Evolutionary conservation across 129 eudicot species (phyloP).

Genomic region (Tagetes erecta): DNA sequence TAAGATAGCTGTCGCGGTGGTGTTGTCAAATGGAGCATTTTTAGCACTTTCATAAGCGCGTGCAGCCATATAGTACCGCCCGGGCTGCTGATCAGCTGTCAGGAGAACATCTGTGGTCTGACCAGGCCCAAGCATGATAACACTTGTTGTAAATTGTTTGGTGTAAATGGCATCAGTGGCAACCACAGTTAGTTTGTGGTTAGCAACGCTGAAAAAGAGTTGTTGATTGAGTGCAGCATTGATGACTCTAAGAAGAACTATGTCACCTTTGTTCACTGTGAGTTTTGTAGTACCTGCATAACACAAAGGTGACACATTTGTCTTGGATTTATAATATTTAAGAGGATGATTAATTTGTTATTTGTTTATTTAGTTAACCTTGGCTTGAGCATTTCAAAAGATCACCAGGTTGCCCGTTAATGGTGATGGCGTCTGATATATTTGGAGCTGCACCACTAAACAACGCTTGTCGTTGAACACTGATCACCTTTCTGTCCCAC

Average conservation of each 20-base stretch:
- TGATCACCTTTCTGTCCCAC: conserved; percentile 64
- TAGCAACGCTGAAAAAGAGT: conserved; percentile 59
- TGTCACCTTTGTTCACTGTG: conserved; percentile 47
- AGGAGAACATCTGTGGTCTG: conserved; percentile 61
- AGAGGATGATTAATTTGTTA: too few relatives aligned
- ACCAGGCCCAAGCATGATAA: conserved; percentile 66
- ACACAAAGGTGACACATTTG: too few relatives aligned
- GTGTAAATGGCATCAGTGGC: conserved; percentile 53
- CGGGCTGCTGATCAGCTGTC: conserved; percentile 49
- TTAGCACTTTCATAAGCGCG: conserved; percentile 48
- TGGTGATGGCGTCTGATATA: conserved; percentile 71
- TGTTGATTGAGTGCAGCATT: conserved; percentile 67
- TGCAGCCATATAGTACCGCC: conserved; percentile 60
- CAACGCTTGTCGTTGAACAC: conserved; percentile 45
- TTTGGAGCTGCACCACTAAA: conserved; percentile 74
- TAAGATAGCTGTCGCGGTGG: conserved; percentile 61
- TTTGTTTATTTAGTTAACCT: conserved; percentile 32
- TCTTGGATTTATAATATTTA: too few relatives aligned
- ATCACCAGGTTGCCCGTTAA: conserved; percentile 80
- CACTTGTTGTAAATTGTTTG: conserved; percentile 50
- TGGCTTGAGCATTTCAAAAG: conserved; percentile 56
- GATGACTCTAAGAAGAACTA: conserved; percentile 55
- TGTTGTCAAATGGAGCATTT: conserved; percentile 56
- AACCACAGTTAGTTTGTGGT: conserved; percentile 61
- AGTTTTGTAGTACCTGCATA: conserved; percentile 47